Evolutionary conservation across 2,329 filamentous ascomycete species (phyloP).

Genomic region (Phaeoacremonium minimum): DNA sequence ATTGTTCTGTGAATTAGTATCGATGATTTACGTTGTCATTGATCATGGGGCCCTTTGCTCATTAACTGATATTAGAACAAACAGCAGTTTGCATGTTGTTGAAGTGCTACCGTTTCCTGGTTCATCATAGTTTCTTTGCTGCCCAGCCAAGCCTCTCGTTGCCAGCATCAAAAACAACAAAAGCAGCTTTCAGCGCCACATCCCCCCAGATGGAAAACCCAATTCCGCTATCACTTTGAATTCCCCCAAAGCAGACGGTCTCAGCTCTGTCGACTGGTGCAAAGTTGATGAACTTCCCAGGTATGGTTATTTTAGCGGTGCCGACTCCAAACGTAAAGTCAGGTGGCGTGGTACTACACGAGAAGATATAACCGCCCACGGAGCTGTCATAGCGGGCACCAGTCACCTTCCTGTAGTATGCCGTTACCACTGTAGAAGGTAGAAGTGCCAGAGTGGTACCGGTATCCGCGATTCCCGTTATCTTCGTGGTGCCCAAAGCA

Average conservation of each 20-base stretch:
- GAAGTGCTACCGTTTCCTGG: too few species aligned
- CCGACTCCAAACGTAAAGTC: conserved; percentile 45
- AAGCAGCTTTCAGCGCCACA: neutral
- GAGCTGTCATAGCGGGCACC: conserved; percentile 29
- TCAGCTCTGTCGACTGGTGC: neutral
- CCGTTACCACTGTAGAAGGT: conserved; percentile 36
- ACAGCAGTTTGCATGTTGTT: too few species aligned
- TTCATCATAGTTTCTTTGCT: too few species aligned
- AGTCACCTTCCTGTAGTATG: conserved; percentile 46
- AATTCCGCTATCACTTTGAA: neutral
- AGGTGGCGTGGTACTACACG: conserved; percentile 42
- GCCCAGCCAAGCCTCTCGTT: neutral
- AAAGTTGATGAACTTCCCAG: conserved; percentile 35
- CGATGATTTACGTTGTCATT: too few species aligned
- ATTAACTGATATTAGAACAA: too few species aligned
- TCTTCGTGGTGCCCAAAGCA: conserved; percentile 22
- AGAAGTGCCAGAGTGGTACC: conserved; percentile 54
- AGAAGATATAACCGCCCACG: conserved; percentile 42
- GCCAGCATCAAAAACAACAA: neutral
- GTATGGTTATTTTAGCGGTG: conserved; percentile 39
- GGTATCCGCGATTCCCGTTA: conserved; percentile 52
- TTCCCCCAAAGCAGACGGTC: neutral
- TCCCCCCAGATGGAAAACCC: neutral
- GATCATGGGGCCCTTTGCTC: too few species aligned
- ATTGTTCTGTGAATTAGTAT: too few species aligned